These are phyloP conservation scores for Pestalotiopsis sp. DNA, from an alignment of 2,329 filamentous ascomycete genomes.

Conservation along the genomic window DNA sequence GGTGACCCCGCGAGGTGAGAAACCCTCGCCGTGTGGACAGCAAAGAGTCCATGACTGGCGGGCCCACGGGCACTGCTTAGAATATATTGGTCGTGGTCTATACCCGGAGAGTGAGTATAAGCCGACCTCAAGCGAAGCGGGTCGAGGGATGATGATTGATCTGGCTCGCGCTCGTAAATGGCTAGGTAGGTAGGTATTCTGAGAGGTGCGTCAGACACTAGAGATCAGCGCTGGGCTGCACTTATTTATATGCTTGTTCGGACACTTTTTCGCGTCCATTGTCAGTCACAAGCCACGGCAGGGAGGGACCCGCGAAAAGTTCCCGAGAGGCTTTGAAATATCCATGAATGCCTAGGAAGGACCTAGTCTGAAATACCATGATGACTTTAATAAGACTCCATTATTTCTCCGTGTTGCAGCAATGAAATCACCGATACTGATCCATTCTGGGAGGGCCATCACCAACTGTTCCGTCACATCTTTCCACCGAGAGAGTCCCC, in stretches of 20 bases:
- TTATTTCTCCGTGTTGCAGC: no score
- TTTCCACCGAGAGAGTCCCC: background rate
- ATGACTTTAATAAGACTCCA: background rate
- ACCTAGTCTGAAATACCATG: background rate
- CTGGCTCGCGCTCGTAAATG: background rate
- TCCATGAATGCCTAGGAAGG: background rate
- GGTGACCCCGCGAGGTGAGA: conserved; percentile 28
- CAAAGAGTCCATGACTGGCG: background rate
- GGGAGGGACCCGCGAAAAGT: background rate
- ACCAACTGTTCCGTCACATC: no score
- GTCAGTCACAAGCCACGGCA: background rate
- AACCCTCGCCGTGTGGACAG: background rate
- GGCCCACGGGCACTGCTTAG: background rate
- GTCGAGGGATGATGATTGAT: no score
- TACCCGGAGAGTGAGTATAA: no score
- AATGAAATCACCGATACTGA: no score
- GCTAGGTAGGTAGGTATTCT: background rate
- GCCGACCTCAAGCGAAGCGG: no score
- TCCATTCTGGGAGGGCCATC: no score
- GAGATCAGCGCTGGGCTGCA: background rate
- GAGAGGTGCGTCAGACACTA: background rate
- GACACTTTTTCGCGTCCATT: background rate
- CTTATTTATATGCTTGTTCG: background rate
- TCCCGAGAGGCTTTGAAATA: background rate
- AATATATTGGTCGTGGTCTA: no score